Conservation (phyloP, 768 basidiomycete species). For the Boletus tylopilopsis region DNA sequence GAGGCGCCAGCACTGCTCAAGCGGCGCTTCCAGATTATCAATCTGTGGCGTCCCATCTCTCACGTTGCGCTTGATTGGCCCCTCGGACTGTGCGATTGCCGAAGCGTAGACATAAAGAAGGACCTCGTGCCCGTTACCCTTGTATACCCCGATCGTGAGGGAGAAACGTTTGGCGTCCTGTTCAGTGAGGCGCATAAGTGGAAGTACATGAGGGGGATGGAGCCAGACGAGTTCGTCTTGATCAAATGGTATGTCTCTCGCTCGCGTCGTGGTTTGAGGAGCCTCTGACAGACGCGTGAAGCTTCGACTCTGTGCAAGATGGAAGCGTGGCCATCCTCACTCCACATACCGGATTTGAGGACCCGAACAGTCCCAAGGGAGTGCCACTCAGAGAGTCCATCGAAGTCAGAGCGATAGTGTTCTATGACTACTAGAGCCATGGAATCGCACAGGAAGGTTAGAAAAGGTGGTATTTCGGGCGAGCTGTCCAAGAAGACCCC, state of each 20-base stretch:
- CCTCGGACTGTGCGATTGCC: conserved; percentile 46
- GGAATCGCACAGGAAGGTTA: too few relatives aligned
- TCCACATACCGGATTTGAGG: conserved; percentile 34
- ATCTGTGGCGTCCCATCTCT: conserved; percentile 52
- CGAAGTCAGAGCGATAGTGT: conserved; percentile 34
- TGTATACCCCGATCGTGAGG: conserved; percentile 40
- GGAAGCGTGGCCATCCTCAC: conserved; percentile 31
- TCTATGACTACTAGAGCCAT: conserved; percentile 31
- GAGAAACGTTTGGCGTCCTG: conserved; percentile 40
- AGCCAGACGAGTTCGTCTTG: too few relatives aligned
- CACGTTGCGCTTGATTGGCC: conserved; percentile 46
- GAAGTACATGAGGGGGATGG: too few relatives aligned
- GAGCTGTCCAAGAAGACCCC: too few relatives aligned
- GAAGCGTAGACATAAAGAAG: conserved; percentile 34
- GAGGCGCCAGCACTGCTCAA: conserved; percentile 39
- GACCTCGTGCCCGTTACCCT: conserved; percentile 39
- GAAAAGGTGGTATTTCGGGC: too few relatives aligned
- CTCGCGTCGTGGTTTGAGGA: background rate
- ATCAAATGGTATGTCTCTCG: conserved; percentile 43
- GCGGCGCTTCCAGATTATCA: conserved; percentile 50
- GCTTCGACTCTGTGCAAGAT: conserved; percentile 34
- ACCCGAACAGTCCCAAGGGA: conserved; percentile 32
- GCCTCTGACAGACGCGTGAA: background rate
- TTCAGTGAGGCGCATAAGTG: conserved; percentile 39
- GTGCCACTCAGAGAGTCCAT: conserved; percentile 32